A percentile compares a stretch with the other conserved stretches of the same genome.
Conservation (phyloP, 2,329 filamentous ascomycete species). For the Colletotrichum navitas region DNA sequence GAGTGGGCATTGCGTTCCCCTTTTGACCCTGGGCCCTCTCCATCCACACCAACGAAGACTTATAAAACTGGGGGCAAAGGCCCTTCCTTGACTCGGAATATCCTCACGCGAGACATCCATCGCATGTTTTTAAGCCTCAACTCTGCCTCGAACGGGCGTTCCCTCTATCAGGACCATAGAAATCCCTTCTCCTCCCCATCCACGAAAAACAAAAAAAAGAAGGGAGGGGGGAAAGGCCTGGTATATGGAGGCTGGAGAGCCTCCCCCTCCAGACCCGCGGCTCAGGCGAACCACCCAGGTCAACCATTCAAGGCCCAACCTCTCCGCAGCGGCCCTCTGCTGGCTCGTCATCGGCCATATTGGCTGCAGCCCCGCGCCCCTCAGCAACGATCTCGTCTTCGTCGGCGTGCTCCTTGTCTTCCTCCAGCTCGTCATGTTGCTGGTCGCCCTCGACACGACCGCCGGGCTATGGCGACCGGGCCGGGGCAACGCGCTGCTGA, state of each 20-base stretch:
- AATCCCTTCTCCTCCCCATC: neutral
- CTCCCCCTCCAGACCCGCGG: neutral
- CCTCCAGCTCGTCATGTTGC: neutral
- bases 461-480: neutral
- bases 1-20: neutral
- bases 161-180: neutral
- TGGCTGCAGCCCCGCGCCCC: neutral
- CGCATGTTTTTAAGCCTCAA: neutral
- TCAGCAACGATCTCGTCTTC: neutral
- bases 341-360: neutral
- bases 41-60: neutral
- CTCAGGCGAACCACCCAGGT: too few species aligned
- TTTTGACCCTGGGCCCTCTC: neutral
- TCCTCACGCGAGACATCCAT: neutral
- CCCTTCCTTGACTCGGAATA: neutral
- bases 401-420: neutral
- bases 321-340: neutral
- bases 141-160: neutral
- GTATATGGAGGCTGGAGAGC: neutral
- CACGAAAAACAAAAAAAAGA: neutral
- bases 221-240: neutral
- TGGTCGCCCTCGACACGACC: neutral
- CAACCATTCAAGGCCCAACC: too few species aligned
- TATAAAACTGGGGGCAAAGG: neutral
- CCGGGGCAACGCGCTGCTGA: too few species aligned